Conservation (phyloP, 768 basidiomycete species). For the Daedaleopsis nitida region DNA sequence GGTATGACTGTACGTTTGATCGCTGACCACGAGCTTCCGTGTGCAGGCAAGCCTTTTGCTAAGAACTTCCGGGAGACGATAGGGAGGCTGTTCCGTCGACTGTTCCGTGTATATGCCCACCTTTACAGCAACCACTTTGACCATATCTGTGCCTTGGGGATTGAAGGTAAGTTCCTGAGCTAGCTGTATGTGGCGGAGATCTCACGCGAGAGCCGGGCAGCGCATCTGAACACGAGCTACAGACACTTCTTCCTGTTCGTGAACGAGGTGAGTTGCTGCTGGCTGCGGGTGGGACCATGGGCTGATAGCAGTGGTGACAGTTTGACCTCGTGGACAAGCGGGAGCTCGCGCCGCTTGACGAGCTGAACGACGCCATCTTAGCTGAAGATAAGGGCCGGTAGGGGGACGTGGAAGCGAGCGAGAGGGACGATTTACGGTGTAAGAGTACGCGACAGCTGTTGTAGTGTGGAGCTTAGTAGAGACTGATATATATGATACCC, state of each 20-base stretch:
- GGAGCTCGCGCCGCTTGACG: constrained; percentile 91
- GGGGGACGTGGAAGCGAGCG: background rate
- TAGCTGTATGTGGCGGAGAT: background rate
- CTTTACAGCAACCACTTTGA: constrained; percentile 99
- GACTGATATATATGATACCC: background rate
- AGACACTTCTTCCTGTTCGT: constrained; percentile 97
- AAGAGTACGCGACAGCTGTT: background rate
- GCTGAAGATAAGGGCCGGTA: constrained; percentile 50
- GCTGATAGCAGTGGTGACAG: constrained; percentile 39
- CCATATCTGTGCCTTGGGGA: constrained; percentile 96
- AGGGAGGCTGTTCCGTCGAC: constrained; percentile 85
- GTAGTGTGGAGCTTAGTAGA: no score
- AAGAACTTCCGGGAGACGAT: constrained; percentile 88
- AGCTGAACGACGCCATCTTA: constrained; percentile 90
- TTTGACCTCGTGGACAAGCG: constrained; percentile 96
- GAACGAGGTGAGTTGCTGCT: constrained; percentile 70
- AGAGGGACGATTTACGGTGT: background rate
- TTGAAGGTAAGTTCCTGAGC: constrained; percentile 73
- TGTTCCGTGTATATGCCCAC: constrained; percentile 98
- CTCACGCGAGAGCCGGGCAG: constrained; percentile 40
- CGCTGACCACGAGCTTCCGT: background rate
- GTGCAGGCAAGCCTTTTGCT: constrained; percentile 84
- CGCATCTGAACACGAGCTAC: constrained; percentile 98
- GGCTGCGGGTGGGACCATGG: background rate
- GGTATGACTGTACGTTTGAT: background rate